A percentile compares a stretch with the other conserved stretches of the same genome.
Evolutionary conservation across 257 asterid genomes (phyloP).

Genomic region (Solanum arcanum): DNA sequence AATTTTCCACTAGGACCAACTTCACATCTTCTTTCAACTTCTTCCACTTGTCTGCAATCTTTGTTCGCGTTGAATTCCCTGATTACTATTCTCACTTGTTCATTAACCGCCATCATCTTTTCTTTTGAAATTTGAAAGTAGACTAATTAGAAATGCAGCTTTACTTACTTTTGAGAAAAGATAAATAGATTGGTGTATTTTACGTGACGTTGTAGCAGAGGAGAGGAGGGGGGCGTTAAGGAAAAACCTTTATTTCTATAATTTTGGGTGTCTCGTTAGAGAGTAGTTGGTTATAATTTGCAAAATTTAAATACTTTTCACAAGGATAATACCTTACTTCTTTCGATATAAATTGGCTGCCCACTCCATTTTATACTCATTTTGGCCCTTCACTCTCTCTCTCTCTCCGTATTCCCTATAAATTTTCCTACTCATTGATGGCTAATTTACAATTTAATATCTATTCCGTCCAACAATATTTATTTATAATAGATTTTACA

Average conservation of each 20-base stretch:
- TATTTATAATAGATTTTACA: too few species aligned
- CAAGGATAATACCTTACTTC: neutral
- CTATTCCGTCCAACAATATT: too few species aligned
- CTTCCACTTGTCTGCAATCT: constrained; percentile 61
- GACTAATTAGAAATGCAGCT: neutral
- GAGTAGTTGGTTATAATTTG: neutral
- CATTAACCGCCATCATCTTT: neutral
- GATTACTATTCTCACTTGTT: constrained; percentile 43
- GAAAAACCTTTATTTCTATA: neutral
- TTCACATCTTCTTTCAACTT: constrained; percentile 67
- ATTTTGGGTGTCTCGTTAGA: neutral
- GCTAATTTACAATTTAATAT: neutral
- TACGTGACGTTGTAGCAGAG: neutral
- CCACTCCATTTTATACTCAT: neutral
- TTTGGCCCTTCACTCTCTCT: neutral
- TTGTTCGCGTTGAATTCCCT: constrained; percentile 47
- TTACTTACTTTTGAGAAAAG: too few species aligned
- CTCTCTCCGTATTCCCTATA: neutral
- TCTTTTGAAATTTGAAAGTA: neutral
- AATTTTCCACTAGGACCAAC: constrained; percentile 71
- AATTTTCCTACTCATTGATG: neutral
- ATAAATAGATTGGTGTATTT: too few species aligned
- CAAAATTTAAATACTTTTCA: neutral
- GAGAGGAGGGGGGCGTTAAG: neutral
- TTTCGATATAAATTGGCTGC: neutral